A percentile compares a stretch with the other conserved stretches of the same genome.
phyloP scores from a whole-genome alignment of 2,329 filamentous ascomycete species.

The Beauveria brongniartii region DNA sequence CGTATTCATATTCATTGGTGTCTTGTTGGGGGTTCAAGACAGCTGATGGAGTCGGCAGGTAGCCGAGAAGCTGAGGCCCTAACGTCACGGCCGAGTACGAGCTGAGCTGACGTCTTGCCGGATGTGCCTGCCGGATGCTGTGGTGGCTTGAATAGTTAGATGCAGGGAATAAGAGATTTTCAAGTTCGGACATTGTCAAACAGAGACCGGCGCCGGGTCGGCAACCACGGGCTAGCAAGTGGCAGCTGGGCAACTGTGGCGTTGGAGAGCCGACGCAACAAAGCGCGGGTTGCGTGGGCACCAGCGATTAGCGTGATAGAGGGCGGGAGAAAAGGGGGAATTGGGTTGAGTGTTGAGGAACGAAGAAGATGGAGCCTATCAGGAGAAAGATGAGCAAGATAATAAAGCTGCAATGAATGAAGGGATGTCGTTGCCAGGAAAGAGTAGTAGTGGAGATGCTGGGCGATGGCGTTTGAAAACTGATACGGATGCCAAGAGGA shows the following conservation, averaged over 20 bases:
- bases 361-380: not conserved
- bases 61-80: not conserved
- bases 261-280: not conserved
- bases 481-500: not conserved
- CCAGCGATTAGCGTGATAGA: not conserved
- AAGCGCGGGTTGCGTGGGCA: not conserved
- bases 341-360: not conserved
- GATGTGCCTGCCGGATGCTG: not conserved
- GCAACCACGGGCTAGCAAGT: not conserved
- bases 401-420: not conserved
- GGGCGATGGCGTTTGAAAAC: not conserved
- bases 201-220: not conserved
- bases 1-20: not conserved
- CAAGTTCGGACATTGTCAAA: not conserved
- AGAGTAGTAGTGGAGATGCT: not conserved
- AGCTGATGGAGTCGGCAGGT: not conserved
- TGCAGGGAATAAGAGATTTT: not conserved
- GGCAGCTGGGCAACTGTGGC: not conserved
- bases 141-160: not conserved
- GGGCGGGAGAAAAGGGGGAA: not conserved
- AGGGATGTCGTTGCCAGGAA: not conserved
- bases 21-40: not conserved
- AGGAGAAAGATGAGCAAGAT: not conserved
- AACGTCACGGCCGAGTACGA: not conserved
- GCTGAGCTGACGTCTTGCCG: slow-evolving; percentile 5